Conservation (phyloP, 2,329 filamentous ascomycete genomes). For the Hypoxylon sp. region DNA sequence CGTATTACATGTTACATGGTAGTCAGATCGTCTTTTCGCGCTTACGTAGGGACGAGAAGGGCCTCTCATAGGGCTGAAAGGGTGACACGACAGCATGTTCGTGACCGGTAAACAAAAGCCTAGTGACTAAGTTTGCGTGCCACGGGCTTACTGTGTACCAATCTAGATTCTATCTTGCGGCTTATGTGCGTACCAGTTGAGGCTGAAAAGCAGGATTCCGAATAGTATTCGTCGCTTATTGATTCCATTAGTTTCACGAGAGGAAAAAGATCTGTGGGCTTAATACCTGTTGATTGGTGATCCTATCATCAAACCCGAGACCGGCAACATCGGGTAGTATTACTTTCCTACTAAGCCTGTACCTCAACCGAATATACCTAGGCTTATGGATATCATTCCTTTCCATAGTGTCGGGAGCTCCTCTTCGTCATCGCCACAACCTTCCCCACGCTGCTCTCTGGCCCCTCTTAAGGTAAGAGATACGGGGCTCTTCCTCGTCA, state of each 20-base stretch:
- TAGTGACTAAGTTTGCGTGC: constrained; percentile 21
- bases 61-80: constrained; percentile 35
- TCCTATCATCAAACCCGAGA: constrained; percentile 11
- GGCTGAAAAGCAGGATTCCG: constrained; percentile 20
- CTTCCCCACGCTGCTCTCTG: no score
- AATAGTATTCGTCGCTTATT: constrained; percentile 13
- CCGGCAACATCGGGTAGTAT: no score
- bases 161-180: constrained; percentile 32
- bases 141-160: constrained; percentile 24
- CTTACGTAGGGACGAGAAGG: constrained; percentile 31
- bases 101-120: constrained; percentile 25
- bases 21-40: constrained; percentile 24
- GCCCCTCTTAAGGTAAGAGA: no score
- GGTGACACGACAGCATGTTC: constrained; percentile 22
- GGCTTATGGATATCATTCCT: no score
- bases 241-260: constrained; percentile 15
- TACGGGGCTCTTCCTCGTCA: no score
- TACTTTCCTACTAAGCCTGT: no score
- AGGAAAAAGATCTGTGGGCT: constrained; percentile 9
- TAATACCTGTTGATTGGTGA: constrained; percentile 21
- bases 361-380: no score
- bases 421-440: no score
- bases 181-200: constrained; percentile 25
- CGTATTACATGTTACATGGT: constrained; percentile 7
- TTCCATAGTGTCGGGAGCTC: no score